These are phyloP conservation scores for Penicillium capsulatum DNA, from an alignment of 2,329 filamentous ascomycete species.

Conservation along the genomic window DNA sequence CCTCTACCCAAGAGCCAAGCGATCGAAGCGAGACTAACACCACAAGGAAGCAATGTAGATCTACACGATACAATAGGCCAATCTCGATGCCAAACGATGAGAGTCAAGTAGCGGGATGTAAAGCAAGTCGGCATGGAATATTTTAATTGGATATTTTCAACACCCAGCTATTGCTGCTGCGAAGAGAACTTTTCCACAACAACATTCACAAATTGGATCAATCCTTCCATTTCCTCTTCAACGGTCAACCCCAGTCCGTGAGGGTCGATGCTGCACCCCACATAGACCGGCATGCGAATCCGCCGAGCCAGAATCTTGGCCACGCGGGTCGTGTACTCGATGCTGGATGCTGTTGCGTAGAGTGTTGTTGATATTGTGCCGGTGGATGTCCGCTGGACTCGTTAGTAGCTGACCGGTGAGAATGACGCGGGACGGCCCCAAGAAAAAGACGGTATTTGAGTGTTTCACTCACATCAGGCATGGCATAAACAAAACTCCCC, in stretches of 20 bases:
- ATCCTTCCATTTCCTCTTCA: constrained; percentile 91
- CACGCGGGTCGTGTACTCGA: constrained; percentile 82
- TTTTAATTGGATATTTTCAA: too few species aligned
- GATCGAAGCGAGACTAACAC: too few species aligned
- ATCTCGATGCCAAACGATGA: too few species aligned
- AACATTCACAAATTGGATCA: constrained; percentile 68
- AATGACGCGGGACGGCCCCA: too few species aligned
- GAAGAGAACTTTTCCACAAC: constrained; percentile 50
- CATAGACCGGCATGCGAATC: constrained; percentile 73
- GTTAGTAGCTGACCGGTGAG: constrained; percentile 11
- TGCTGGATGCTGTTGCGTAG: constrained; percentile 65
- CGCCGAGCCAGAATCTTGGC: constrained; percentile 77
- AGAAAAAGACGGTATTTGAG: too few species aligned
- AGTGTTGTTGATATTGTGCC: constrained; percentile 70
- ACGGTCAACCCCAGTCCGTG: constrained; percentile 70
- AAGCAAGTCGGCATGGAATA: too few species aligned
- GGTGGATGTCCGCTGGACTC: constrained; percentile 37
- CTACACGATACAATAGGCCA: too few species aligned
- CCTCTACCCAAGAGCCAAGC: too few species aligned
- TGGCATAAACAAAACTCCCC: constrained; percentile 89
- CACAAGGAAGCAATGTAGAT: too few species aligned
- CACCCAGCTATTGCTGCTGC: neutral
- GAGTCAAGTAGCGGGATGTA: too few species aligned
- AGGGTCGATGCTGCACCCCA: constrained; percentile 82
- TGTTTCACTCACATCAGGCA: constrained; percentile 68